A percentile compares a stretch with the other conserved stretches of the same genome.
Conservation (phyloP, 257 asterid genomes). For the Solanum medicagineum region DNA sequence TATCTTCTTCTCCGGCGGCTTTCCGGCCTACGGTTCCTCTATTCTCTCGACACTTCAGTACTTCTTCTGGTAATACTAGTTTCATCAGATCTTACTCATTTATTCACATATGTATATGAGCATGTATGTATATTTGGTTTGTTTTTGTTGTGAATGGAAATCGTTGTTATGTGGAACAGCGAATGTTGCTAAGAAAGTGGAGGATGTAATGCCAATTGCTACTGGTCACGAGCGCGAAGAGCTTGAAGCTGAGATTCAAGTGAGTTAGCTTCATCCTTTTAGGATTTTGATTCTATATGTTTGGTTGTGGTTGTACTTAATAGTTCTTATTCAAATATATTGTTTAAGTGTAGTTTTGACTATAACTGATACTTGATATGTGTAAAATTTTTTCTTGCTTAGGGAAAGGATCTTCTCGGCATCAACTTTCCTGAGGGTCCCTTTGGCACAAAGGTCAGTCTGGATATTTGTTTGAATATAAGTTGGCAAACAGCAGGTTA, state of each 20-base stretch:
- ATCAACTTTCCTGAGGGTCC: constrained; percentile 75
- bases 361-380: not conserved
- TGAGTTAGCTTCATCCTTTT: constrained; percentile 13
- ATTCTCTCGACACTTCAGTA: constrained; percentile 29
- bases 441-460: constrained; percentile 83
- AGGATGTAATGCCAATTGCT: constrained; percentile 90
- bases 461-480: not conserved
- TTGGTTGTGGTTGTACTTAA: not conserved
- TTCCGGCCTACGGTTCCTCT: constrained; percentile 19
- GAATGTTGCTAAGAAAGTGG: constrained; percentile 45
- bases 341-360: not conserved
- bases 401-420: constrained; percentile 60
- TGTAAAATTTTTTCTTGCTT: not conserved
- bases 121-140: not conserved
- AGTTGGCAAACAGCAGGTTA: not conserved
- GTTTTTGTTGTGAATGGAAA: not conserved
- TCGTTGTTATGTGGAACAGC: constrained; percentile 11
- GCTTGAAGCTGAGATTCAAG: constrained; percentile 78
- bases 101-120: not conserved
- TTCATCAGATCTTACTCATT: constrained; percentile 2
- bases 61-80: constrained; percentile 56
- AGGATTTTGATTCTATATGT: not conserved
- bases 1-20: constrained; percentile 13
- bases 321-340: not conserved
- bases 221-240: constrained; percentile 98